Evolutionary conservation across 148 eudicot species (phyloP).

Genomic region (Silene conica): DNA sequence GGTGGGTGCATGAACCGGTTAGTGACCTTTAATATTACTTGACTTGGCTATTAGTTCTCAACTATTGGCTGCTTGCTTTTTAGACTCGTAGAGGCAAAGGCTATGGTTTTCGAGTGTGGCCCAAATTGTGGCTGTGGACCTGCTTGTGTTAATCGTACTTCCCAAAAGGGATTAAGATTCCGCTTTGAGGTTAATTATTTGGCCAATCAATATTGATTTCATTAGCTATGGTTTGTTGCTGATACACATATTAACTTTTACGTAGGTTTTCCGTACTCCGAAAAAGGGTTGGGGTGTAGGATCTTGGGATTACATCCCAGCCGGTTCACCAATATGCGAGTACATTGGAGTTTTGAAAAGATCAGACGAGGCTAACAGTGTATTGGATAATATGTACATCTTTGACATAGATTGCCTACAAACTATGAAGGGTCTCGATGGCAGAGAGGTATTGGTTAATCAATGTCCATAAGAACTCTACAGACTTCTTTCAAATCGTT

Average conservation of each 20-base stretch:
- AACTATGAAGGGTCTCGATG: conserved; percentile 56
- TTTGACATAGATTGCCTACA: conserved; percentile 59
- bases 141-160: too few species aligned
- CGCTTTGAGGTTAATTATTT: too few species aligned
- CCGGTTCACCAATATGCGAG: too few species aligned
- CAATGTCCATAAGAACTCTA: too few species aligned
- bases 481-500: too few species aligned
- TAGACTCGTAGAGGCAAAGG: conserved; percentile 83
- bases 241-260: too few species aligned
- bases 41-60: neutral
- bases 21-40: neutral
- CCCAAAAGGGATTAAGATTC: too few species aligned
- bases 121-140: conserved; percentile 85
- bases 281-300: too few species aligned
- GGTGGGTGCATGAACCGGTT: conserved; percentile 34
- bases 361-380: conserved; percentile 46
- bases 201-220: too few species aligned
- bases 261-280: too few species aligned
- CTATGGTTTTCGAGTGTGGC: conserved; percentile 87
- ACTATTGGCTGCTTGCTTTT: neutral
- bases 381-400: conserved; percentile 37
- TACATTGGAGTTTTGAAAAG: conserved; percentile 39
- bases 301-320: too few species aligned
- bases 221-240: too few species aligned
- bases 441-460: conserved; percentile 43